phyloP scores from a whole-genome alignment of 768 basidiomycete species.

The Lyophyllum semitale region DNA sequence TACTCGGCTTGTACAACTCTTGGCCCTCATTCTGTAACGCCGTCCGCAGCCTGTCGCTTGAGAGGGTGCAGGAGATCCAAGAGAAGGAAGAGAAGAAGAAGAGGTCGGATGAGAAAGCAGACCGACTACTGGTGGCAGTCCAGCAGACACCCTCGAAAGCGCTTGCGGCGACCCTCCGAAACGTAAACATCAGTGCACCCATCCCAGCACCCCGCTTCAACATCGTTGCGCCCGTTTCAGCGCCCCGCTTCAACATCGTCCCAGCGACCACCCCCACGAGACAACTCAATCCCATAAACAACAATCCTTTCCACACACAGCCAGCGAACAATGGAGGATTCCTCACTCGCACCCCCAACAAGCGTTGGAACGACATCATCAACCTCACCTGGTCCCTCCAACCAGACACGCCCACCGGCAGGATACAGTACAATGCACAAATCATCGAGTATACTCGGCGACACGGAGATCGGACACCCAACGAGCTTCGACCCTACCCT shows the following conservation, averaged over 20 bases:
- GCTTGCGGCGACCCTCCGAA: background rate
- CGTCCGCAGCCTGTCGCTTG: background rate
- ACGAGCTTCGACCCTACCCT: slow-evolving; percentile 18
- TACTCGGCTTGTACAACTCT: slow-evolving; percentile 3
- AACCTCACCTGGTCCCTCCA: background rate
- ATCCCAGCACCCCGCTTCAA: no score
- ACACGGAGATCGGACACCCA: background rate
- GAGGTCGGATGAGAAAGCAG: background rate
- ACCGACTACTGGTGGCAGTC: background rate
- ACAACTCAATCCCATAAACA: background rate
- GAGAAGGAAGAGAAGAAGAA: slow-evolving; percentile 3
- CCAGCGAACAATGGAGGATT: no score
- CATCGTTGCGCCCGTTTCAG: no score
- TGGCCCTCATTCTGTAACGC: slow-evolving; percentile 18
- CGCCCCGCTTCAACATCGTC: no score
- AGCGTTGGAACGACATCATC: background rate
- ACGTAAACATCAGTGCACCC: background rate
- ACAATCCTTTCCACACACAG: background rate
- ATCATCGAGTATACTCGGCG: background rate
- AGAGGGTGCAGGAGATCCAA: background rate
- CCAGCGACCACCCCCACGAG: background rate
- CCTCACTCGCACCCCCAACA: no score
- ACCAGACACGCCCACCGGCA: background rate
- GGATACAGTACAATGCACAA: background rate
- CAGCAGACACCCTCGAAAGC: background rate